Evolutionary conservation across 1,284 basidiomycete species (phyloP).

Genomic region (Cutaneotrichosporon sp.): DNA sequence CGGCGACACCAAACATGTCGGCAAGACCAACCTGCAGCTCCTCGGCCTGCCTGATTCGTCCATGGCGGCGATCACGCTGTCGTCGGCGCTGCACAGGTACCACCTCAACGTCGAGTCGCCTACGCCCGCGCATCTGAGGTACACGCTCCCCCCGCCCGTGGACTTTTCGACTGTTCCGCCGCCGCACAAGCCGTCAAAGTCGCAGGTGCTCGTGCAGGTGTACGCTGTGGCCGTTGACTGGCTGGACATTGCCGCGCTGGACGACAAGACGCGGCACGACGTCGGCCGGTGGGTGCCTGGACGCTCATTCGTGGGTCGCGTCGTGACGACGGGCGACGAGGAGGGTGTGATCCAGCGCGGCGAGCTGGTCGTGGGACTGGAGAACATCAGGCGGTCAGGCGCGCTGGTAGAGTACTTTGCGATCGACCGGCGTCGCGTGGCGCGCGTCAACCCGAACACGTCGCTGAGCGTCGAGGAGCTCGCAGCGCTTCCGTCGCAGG

Average conservation of each 20-base stretch:
- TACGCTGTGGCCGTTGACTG: conserved; percentile 75
- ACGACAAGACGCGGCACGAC: conserved; percentile 47
- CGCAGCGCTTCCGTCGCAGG: conserved; percentile 67
- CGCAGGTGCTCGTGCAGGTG: conserved; percentile 71
- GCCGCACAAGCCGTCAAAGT: conserved; percentile 62
- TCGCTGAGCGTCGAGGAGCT: conserved; percentile 65
- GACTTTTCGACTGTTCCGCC: conserved; percentile 66
- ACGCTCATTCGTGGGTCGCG: conserved; percentile 72
- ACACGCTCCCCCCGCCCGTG: conserved; percentile 47
- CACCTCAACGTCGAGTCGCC: conserved; percentile 20
- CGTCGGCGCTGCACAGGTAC: conserved; percentile 10
- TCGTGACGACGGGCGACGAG: conserved; percentile 71
- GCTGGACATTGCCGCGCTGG: conserved; percentile 61
- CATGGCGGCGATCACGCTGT: conserved; percentile 70
- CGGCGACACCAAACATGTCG: conserved; percentile 37
- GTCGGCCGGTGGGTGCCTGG: conserved; percentile 59
- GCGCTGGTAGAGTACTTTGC: conserved; percentile 76
- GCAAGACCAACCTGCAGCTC: conserved; percentile 61
- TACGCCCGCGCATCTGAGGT: conserved; percentile 51
- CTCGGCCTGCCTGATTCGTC: conserved; percentile 72
- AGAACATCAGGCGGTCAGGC: conserved; percentile 70
- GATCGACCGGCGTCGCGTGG: conserved; percentile 68
- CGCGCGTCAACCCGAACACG: conserved; percentile 55
- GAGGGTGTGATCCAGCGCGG: conserved; percentile 66
- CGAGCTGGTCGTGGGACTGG: conserved; percentile 74